Conservation (phyloP, 805 yeast species). For the Tetrapisispora nanseiensis region DNA sequence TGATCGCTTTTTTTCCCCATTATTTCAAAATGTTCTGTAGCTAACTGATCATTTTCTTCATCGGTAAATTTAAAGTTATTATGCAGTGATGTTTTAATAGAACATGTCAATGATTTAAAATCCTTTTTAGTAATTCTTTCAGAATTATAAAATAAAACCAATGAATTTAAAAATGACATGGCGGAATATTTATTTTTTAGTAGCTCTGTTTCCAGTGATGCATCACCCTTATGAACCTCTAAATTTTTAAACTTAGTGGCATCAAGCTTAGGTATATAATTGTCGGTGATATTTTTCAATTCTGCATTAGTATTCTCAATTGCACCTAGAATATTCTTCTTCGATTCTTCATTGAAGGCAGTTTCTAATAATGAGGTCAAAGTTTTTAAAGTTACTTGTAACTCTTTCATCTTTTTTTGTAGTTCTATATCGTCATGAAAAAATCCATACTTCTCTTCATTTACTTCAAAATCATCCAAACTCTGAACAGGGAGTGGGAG, state of each 20-base stretch:
- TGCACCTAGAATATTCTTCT: slow-evolving; percentile 7
- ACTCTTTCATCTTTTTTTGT: slow-evolving; percentile 9
- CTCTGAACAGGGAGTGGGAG: background rate
- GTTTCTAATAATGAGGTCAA: slow-evolving; percentile 8
- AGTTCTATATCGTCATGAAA: slow-evolving; percentile 17
- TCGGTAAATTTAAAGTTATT: background rate
- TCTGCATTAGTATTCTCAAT: slow-evolving; percentile 13
- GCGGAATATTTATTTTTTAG: slow-evolving; percentile 22
- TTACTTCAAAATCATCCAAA: background rate
- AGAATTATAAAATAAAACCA: slow-evolving; percentile 13
- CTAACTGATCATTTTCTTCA: background rate
- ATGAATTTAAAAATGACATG: slow-evolving; percentile 17
- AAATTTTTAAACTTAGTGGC: slow-evolving; percentile 3
- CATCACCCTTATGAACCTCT: slow-evolving; percentile 3
- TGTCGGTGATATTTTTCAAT: slow-evolving; percentile 8
- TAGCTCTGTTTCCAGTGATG: slow-evolving; percentile 23
- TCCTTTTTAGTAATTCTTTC: background rate
- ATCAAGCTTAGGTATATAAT: slow-evolving; percentile 19
- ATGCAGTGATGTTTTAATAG: background rate
- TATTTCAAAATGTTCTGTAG: background rate
- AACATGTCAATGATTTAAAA: background rate
- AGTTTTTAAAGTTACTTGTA: slow-evolving; percentile 11
- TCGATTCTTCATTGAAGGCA: background rate
- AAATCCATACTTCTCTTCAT: slow-evolving; percentile 10
- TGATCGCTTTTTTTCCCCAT: background rate